Evolutionary conservation across 2,329 filamentous ascomycete genomes (phyloP).

Genomic region (Fusarium liriodendri): DNA sequence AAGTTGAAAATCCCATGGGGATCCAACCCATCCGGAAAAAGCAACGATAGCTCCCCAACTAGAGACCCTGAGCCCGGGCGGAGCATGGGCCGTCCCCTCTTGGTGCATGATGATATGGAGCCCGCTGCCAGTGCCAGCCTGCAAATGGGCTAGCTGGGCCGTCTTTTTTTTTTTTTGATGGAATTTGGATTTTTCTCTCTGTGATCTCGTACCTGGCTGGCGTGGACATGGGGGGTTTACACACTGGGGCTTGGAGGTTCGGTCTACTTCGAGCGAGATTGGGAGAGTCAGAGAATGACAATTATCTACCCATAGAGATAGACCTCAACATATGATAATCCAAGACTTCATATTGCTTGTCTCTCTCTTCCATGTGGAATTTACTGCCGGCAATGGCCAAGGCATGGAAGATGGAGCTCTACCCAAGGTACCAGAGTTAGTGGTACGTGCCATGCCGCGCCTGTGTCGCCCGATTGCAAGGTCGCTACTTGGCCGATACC

Average conservation of each 20-base stretch:
- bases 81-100: slow-evolving; percentile 16
- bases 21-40: slow-evolving; percentile 14
- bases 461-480: slow-evolving; percentile 3
- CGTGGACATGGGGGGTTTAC: slow-evolving; percentile 9
- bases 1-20: background rate
- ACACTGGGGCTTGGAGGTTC: background rate
- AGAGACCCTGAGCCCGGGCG: slow-evolving; percentile 15
- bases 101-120: slow-evolving; percentile 12
- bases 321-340: background rate
- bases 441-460: slow-evolving; percentile 24
- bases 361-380: slow-evolving; percentile 3
- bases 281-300: background rate
- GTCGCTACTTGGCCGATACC: slow-evolving; percentile 16
- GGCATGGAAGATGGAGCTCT: slow-evolving; percentile 4
- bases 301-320: background rate
- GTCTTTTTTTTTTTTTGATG: background rate
- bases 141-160: slow-evolving; percentile 12
- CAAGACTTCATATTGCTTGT: background rate
- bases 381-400: slow-evolving; percentile 6
- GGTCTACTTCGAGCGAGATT: background rate
- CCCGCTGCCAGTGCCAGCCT: slow-evolving; percentile 9
- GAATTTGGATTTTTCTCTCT: slow-evolving; percentile 3
- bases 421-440: background rate
- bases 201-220: slow-evolving; percentile 15
- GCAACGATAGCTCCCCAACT: slow-evolving; percentile 12